Base-by-base conservation (phyloP, 208 protist species). In the Acanthamoeba castellanii region DNA sequence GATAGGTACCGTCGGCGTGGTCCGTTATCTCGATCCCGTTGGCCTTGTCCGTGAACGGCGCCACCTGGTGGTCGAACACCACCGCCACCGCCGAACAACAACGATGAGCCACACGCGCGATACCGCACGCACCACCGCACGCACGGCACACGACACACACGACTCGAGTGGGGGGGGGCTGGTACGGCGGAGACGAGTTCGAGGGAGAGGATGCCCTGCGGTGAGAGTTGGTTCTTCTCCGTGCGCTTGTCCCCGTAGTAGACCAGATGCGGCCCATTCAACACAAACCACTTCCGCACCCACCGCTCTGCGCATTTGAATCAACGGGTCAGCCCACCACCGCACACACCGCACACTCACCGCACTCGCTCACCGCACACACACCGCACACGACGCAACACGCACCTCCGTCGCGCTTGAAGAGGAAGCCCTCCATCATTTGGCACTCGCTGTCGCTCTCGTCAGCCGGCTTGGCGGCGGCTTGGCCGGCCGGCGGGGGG, bases 401-500 rank as follows among this genome's bases (percentile, higher is more conserved):
- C 27, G 5, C 34, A 78, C 70, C 70, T 30, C 74, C 74, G 13
- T 84, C 74, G 74, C 74, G 74, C n/a, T 84, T 84, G 74, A 84
- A 84, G 13, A 90, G 82, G 82, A 90, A 90, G 27, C 57, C 82
- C 82, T 68, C 82, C 57, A 59, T 68, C 27, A 68, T 59, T 30
- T 59, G 55, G 47, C 30, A 2, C 25, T 90, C 55, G 16, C 64
- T 25, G 13, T 90, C 82, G 11, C 64, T 52, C 50, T 59, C 50
- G 45, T 90, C 50, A 0, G 14, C 42, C 14, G 37, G 30, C 25
- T 50, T 16, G 30, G 18, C 76, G 37, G 0, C 76, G n/a, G 30
- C 16, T 16, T 85, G 22, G 6, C 37, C 30, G 3, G 16, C 76
- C 34, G 16, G 1, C 55, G 2, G 45, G 42, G 74, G 74, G 2